phyloP scores from a whole-genome alignment of 2,329 filamentous ascomycete species.

The Aureobasidium sp. region DNA sequence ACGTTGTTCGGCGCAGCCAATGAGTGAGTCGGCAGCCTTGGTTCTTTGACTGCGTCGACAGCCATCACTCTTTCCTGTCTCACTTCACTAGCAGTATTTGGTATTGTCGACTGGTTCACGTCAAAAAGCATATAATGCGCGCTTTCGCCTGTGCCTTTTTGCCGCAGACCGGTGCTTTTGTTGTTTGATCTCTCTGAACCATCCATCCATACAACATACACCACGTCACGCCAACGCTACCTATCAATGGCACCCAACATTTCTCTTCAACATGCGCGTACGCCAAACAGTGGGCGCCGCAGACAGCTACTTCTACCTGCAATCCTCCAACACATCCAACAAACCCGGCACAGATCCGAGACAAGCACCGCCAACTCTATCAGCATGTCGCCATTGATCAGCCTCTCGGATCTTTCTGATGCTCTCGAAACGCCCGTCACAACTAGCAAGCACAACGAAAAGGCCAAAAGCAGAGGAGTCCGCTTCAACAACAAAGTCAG shows the following conservation, averaged over 20 bases:
- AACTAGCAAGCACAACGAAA: background rate
- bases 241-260: conserved; percentile 12
- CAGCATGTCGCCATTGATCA: conserved; percentile 5
- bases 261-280: background rate
- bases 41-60: background rate
- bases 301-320: conserved; percentile 3
- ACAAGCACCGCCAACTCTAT: background rate
- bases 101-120: background rate
- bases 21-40: background rate
- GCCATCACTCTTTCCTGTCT: conserved; percentile 4
- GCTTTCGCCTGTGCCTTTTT: conserved; percentile 1
- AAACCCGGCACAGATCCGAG: background rate
- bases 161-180: background rate
- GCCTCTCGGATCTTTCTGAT: conserved; percentile 1
- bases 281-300: background rate
- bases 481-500: conserved; percentile 11
- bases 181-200: background rate
- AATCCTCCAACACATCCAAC: conserved; percentile 2
- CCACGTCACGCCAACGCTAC: conserved; percentile 13
- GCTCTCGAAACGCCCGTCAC: background rate
- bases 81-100: background rate
- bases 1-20: conserved; percentile 7
- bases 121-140: conserved; percentile 1
- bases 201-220: background rate
- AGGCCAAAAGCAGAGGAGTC: conserved; percentile 1